Conservation (phyloP, 1,139 yeast genomes). For the Candida gigantensis region DNA sequence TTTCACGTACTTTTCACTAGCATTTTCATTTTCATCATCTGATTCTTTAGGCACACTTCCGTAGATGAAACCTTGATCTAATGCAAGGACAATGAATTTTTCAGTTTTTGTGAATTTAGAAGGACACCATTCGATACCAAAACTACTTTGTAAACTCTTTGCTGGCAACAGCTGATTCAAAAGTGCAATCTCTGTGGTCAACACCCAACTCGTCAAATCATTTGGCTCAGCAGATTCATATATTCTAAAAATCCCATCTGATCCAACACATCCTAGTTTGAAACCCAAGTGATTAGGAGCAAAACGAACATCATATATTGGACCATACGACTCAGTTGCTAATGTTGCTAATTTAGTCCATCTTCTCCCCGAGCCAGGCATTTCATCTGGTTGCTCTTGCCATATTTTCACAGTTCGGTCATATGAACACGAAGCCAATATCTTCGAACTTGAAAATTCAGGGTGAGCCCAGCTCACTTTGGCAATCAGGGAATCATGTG, state of each 20-base stretch:
- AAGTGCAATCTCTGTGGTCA: slow-evolving; percentile 72
- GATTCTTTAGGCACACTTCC: slow-evolving; percentile 28
- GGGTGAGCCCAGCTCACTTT: slow-evolving; percentile 93
- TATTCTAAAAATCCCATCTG: slow-evolving; percentile 83
- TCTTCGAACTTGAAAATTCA: slow-evolving; percentile 72
- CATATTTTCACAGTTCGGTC: slow-evolving; percentile 87
- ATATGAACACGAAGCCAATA: slow-evolving; percentile 84
- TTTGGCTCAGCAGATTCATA: slow-evolving; percentile 91
- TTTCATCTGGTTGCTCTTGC: slow-evolving; percentile 86
- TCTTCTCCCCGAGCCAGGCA: slow-evolving; percentile 72
- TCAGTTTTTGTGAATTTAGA: slow-evolving; percentile 75
- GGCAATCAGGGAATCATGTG: slow-evolving; percentile 87
- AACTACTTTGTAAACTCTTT: slow-evolving; percentile 81
- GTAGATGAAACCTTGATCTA: slow-evolving; percentile 83
- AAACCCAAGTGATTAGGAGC: slow-evolving; percentile 87
- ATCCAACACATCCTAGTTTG: slow-evolving; percentile 82
- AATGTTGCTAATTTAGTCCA: slow-evolving; percentile 78
- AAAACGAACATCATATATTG: slow-evolving; percentile 84
- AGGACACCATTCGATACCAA: slow-evolving; percentile 91
- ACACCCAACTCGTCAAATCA: slow-evolving; percentile 78
- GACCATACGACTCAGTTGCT: slow-evolving; percentile 80
- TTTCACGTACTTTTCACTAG: slow-evolving; percentile 26
- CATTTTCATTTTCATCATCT: slow-evolving; percentile 15
- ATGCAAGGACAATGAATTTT: slow-evolving; percentile 79
- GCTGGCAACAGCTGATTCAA: slow-evolving; percentile 64